Conservation (phyloP, 805 yeast genomes). For the Zygotorulaspora chibaensis region DNA sequence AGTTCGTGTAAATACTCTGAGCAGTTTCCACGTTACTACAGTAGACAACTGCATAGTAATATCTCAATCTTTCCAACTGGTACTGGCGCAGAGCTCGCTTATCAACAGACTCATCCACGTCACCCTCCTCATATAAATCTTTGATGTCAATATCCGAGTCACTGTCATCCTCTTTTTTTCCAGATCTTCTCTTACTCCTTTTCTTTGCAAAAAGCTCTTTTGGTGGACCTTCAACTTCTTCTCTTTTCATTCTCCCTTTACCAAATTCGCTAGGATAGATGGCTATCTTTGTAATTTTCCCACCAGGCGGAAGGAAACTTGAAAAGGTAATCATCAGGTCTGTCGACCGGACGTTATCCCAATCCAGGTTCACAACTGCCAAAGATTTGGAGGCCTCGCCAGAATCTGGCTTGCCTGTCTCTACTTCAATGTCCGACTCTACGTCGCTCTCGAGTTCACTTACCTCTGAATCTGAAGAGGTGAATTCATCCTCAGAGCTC, state of each 20-base stretch:
- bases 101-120: slow-evolving; percentile 80
- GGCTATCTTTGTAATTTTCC: slow-evolving; percentile 60
- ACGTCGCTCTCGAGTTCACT: slow-evolving; percentile 44
- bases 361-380: slow-evolving; percentile 94
- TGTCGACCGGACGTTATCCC: slow-evolving; percentile 89
- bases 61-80: slow-evolving; percentile 87
- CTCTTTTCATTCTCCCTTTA: slow-evolving; percentile 83
- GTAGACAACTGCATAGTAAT: slow-evolving; percentile 84
- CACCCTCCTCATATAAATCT: slow-evolving; percentile 71
- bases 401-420: slow-evolving; percentile 61
- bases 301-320: slow-evolving; percentile 76
- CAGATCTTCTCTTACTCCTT: slow-evolving; percentile 36
- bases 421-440: slow-evolving; percentile 54
- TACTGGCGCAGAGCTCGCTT: slow-evolving; percentile 79
- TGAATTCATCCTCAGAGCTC: slow-evolving; percentile 41
- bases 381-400: slow-evolving; percentile 80
- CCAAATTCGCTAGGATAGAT: slow-evolving; percentile 91
- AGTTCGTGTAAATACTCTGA: slow-evolving; percentile 67
- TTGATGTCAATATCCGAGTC: slow-evolving; percentile 59
- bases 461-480: slow-evolving; percentile 44
- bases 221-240: slow-evolving; percentile 91
- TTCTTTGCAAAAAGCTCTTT: slow-evolving; percentile 64
- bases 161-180: slow-evolving; percentile 41
- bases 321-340: slow-evolving; percentile 87
- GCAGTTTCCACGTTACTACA: slow-evolving; percentile 77